These are phyloP conservation scores for Dactylellina cionopaga DNA, from an alignment of 2,329 filamentous ascomycete species.

Conservation along the genomic window DNA sequence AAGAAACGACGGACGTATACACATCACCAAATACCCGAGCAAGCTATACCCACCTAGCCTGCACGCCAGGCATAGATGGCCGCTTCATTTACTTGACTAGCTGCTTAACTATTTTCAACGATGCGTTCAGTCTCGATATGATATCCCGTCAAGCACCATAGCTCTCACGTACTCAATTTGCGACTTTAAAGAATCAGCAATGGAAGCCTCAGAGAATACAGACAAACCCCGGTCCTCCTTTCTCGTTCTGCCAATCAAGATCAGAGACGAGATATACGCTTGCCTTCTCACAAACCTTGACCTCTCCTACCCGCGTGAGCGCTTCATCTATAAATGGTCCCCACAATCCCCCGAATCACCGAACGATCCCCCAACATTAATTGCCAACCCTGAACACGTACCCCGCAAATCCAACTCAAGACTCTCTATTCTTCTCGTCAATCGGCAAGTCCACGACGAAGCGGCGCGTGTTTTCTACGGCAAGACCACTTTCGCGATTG, in stretches of 20 bases:
- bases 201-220: neutral
- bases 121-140: no score
- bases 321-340: neutral
- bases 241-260: neutral
- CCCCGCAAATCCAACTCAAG: neutral
- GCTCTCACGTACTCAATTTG: no score
- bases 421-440: neutral
- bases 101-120: no score
- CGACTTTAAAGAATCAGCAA: no score
- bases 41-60: no score
- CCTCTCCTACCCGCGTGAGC: neutral
- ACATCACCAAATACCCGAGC: no score
- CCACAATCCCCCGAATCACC: neutral
- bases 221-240: neutral
- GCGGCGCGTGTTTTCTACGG: neutral
- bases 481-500: neutral
- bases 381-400: neutral
- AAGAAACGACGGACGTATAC: no score
- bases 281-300: neutral
- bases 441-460: conserved; percentile 1
- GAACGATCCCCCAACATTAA: neutral
- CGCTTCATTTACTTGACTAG: no score
- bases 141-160: no score
- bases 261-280: conserved; percentile 3
- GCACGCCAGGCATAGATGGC: no score